Evolutionary conservation across 2,329 filamentous ascomycete genomes (phyloP).

Genomic region (Rutstroemia sp.): DNA sequence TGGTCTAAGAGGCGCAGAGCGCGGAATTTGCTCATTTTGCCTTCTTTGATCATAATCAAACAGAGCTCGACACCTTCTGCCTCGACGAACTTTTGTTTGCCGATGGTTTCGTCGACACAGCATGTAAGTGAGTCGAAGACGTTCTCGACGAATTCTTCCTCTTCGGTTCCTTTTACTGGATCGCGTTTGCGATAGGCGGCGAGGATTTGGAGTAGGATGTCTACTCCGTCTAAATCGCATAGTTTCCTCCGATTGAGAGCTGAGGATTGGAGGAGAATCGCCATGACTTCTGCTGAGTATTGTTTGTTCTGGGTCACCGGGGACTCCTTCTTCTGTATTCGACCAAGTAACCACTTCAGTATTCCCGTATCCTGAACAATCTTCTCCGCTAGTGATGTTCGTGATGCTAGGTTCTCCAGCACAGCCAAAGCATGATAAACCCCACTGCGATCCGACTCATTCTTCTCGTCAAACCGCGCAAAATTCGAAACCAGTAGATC

Average conservation of each 20-base stretch:
- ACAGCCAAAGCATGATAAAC: slow-evolving; percentile 81
- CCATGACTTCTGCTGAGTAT: slow-evolving; percentile 85
- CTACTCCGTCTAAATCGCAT: slow-evolving; percentile 61
- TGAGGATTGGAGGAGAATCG: slow-evolving; percentile 78
- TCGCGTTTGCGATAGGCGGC: slow-evolving; percentile 81
- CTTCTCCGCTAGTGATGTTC: slow-evolving; percentile 57
- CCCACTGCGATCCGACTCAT: slow-evolving; percentile 70
- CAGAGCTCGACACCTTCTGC: slow-evolving; percentile 89
- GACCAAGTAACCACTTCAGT: slow-evolving; percentile 68
- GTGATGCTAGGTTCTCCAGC: slow-evolving; percentile 78
- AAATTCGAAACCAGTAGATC: slow-evolving; percentile 73
- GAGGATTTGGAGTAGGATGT: slow-evolving; percentile 73
- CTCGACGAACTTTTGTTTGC: slow-evolving; percentile 76
- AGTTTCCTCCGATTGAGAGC: slow-evolving; percentile 56
- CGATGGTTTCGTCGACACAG: slow-evolving; percentile 64
- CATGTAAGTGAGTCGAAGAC: slow-evolving; percentile 82
- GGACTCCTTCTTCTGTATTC: slow-evolving; percentile 63
- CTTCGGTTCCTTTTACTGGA: slow-evolving; percentile 75
- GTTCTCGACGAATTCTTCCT: slow-evolving; percentile 94
- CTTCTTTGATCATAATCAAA: slow-evolving; percentile 85
- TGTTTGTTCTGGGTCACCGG: slow-evolving; percentile 84
- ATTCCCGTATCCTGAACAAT: slow-evolving; percentile 64
- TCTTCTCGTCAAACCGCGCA: slow-evolving; percentile 66
- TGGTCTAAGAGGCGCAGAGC: slow-evolving; percentile 82
- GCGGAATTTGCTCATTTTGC: slow-evolving; percentile 71